Base-by-base conservation (phyloP, 2,329 filamentous ascomycete species). In the Sporothrix dimorphospora region DNA sequence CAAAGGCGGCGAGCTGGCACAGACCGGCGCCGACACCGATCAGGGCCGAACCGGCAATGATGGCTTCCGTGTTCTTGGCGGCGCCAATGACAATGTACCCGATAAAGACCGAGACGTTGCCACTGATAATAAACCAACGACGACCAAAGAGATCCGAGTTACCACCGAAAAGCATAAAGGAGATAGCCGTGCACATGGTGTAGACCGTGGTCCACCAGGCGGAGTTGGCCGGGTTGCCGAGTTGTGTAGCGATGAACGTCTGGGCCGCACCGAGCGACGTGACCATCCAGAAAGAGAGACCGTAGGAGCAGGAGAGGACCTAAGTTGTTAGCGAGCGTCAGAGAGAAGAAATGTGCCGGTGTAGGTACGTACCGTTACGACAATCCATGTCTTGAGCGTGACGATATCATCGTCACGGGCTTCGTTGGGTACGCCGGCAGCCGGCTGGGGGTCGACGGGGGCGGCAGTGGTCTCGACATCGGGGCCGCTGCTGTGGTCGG, bases 71-170 rank as follows among this genome's bases (percentile, higher is more conserved):
- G 72, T 76, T 81, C 74, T 80, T 82, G 5, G 82, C 81, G 0
- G 79, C 77, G 3, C 78, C 81, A 8, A 80, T 80, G 9, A 83
- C 75, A 12, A 83, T 79, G 71, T 81, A 79, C 8, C 81, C 81
- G 21, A 81, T 72, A 61, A 79, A 79, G 51, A 79, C 77, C 12
- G 81, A 72, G 65, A 83, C 74, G 73, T 84, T 84, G 12, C 82
- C 83, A 21, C 78, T 75, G 3, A 84, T 78, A 40, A 84, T 76
- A 74, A 84, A 84, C 81, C 81, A 84, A 40, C 82, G 79, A 71
- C 84, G 81, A 14, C 84, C 83, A 27, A 85, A 80, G 8, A 85
- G 77, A 76, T 85, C 83, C 5, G 81, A 83, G 75, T 85, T 85
- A 16, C 66, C 71, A 12, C 71, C 71, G 19, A 72, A 72, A 1